Conservation (phyloP, 768 basidiomycete genomes). For the Xerocomus spinulosus region DNA sequence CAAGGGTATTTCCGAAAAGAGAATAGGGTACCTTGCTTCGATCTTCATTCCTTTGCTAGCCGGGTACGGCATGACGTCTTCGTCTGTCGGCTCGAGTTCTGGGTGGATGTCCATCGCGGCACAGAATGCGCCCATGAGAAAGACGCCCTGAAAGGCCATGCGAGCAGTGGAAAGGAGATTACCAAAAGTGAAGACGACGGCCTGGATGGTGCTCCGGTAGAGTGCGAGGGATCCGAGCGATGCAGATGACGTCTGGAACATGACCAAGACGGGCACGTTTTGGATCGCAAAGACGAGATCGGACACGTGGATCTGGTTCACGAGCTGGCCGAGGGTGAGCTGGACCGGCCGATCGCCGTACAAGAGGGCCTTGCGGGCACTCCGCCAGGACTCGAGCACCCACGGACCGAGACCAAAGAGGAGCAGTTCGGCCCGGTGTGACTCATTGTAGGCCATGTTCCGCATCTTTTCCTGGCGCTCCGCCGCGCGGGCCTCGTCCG, state of each 20-base stretch:
- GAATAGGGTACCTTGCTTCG: constrained; percentile 52
- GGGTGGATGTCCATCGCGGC: constrained; percentile 71
- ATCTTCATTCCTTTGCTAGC: constrained; percentile 61
- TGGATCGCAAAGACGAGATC: constrained; percentile 59
- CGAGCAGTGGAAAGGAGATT: constrained; percentile 58
- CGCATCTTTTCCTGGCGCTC: constrained; percentile 74
- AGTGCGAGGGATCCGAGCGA: constrained; percentile 79
- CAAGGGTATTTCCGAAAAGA: constrained; percentile 7
- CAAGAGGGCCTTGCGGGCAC: constrained; percentile 54
- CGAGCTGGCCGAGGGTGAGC: constrained; percentile 40
- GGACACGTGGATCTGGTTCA: constrained; percentile 56
- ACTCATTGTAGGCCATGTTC: constrained; percentile 67
- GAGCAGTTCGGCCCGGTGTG: constrained; percentile 74
- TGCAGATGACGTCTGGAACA: constrained; percentile 66
- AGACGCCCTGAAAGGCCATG: constrained; percentile 81
- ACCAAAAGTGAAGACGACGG: constrained; percentile 61
- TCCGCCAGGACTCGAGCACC: constrained; percentile 77
- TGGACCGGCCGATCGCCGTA: constrained; percentile 48
- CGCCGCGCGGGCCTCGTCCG: constrained; percentile 57
- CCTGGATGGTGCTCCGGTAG: constrained; percentile 74
- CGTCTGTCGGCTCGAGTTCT: constrained; percentile 56
- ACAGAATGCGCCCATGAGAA: constrained; percentile 82
- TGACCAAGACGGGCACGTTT: constrained; percentile 72
- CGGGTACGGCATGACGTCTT: constrained; percentile 47
- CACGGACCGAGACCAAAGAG: constrained; percentile 82